These are phyloP conservation scores for Aspergillus nanangensis DNA, from an alignment of 495 filamentous ascomycete species.

Conservation along the genomic window DNA sequence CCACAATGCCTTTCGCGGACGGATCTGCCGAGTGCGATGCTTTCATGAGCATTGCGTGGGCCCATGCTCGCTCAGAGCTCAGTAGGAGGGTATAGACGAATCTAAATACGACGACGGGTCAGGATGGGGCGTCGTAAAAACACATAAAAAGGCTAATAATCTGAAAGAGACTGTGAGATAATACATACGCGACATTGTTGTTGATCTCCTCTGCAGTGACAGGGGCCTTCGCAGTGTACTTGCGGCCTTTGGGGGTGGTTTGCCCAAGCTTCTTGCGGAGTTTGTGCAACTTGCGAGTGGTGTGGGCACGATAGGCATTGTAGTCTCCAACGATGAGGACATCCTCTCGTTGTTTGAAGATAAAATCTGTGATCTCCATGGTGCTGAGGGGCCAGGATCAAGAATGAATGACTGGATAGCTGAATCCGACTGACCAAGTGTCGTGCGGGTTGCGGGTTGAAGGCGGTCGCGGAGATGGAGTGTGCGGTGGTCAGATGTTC, in stretches of 20 bases:
- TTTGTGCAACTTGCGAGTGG: slow-evolving; percentile 77
- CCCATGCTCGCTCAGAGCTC: slow-evolving; percentile 90
- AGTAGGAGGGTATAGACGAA: slow-evolving; percentile 77
- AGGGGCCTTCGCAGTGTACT: slow-evolving; percentile 68
- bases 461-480: slow-evolving; percentile 13
- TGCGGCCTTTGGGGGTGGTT: slow-evolving; percentile 75
- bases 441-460: slow-evolving; percentile 9
- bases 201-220: slow-evolving; percentile 75
- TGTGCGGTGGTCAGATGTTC: slow-evolving; percentile 31
- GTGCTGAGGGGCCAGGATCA: slow-evolving; percentile 1
- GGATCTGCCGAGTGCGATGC: slow-evolving; percentile 71
- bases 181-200: slow-evolving; percentile 67
- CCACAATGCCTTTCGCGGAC: slow-evolving; percentile 65
- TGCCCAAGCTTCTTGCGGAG: slow-evolving; percentile 80
- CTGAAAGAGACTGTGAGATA: not conserved
- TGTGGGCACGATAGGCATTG: slow-evolving; percentile 73
- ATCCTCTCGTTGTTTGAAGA: slow-evolving; percentile 71
- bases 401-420: too few relatives aligned
- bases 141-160: too few relatives aligned
- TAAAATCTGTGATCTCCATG: slow-evolving; percentile 90
- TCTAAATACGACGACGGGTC: slow-evolving; percentile 39
- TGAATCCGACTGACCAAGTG: too few relatives aligned
- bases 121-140: slow-evolving; percentile 3
- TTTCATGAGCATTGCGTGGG: slow-evolving; percentile 93
- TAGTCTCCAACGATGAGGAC: slow-evolving; percentile 86